Base-by-base conservation (phyloP, 768 basidiomycete species). In the Crepidotus variabilis region DNA sequence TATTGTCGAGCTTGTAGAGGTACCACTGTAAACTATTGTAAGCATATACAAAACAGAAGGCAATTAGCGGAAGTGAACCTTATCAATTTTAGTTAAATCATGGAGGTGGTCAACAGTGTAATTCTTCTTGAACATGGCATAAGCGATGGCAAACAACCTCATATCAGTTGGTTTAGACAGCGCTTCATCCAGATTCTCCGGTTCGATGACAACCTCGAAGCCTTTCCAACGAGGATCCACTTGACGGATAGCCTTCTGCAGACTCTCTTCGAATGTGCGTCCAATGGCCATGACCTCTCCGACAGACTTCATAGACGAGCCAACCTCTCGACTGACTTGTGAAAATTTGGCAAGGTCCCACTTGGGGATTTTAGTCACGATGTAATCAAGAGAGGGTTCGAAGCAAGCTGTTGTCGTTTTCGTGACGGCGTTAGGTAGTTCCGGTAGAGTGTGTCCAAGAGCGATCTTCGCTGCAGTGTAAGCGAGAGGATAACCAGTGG, bases 201-300 rank as follows among this genome's bases (percentile, higher is more conserved):
- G 87, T 62, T 89, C 79, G 57, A 91, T 85, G 65, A 96, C 94
- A n/a, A 89, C 92, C 72, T 97, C 95, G 67, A 99, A 99, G 3
- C 97, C 97, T 68, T 90, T 85, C 85, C 92, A 99, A 28, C 91
- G 84, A 24, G 97, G 97, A 71, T 98, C 96, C 35, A 98, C 90
- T 77, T 97, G 94, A 60, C 97, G 89, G 58, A 99, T 90, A 49
- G 97, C 97, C 74, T 99, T 99, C 71, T 98, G 97, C 67, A 99
- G 78, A 66, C 91, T 93, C 71, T 99, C 97, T 73, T 99, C 97
- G 64, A 98, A 99, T 1, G 97, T 99, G 62, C 97, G 89, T 35
- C 97, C 97, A 64, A 99, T 98, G 62, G 96, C 96, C 97, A 99
- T 99, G 67, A 99, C 96, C 72, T 99, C 97, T 54, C 97, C 97